Conservation (phyloP, 2,329 filamentous ascomycete species). For the Botryotinia narcissicola region DNA sequence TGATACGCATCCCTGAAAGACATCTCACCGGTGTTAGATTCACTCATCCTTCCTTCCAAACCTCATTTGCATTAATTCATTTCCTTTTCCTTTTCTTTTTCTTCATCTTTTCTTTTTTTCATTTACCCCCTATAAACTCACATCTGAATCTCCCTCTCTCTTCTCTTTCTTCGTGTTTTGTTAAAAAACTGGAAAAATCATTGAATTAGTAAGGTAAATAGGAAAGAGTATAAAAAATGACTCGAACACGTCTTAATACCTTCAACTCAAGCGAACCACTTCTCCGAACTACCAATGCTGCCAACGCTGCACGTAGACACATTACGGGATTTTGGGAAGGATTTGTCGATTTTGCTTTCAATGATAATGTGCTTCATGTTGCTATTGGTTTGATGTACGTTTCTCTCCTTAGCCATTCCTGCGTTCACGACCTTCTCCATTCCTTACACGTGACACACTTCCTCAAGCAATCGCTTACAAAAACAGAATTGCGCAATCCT, state of each 20-base stretch:
- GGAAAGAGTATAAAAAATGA: slow-evolving; percentile 21
- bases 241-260: slow-evolving; percentile 22
- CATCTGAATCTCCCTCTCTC: no score
- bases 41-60: neutral
- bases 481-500: slow-evolving; percentile 63
- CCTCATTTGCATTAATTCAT: neutral
- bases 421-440: neutral
- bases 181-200: neutral
- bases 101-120: neutral
- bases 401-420: neutral
- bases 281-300: slow-evolving; percentile 30
- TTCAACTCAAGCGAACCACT: slow-evolving; percentile 33
- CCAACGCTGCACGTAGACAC: slow-evolving; percentile 25
- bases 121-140: neutral
- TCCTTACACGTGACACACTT: neutral
- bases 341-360: slow-evolving; percentile 70
- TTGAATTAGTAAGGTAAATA: neutral
- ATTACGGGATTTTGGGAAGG: slow-evolving; percentile 54
- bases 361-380: slow-evolving; percentile 73
- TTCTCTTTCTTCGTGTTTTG: neutral
- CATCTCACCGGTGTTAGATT: slow-evolving; percentile 9
- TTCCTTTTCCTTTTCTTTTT: neutral
- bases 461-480: neutral
- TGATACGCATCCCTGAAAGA: slow-evolving; percentile 14
- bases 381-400: slow-evolving; percentile 69